A percentile compares a stretch with the other conserved stretches of the same genome.
phyloP scores from a whole-genome alignment of 192 early-diverging fungal species.

The Jimgerdemannia flammicorona region DNA sequence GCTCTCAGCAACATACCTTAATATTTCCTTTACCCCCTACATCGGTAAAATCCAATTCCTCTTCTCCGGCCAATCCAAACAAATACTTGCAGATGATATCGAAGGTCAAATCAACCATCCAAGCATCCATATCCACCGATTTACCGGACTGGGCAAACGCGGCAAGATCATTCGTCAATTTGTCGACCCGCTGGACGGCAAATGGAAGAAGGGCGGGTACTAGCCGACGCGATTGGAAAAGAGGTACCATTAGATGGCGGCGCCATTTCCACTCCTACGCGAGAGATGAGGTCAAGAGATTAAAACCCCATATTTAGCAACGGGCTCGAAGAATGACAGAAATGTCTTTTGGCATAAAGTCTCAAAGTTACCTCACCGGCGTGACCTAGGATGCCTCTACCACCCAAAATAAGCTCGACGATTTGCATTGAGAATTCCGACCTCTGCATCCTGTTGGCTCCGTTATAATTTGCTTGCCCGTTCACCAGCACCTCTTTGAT shows the following conservation, averaged over 20 bases:
- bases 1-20: slow-evolving; percentile 14
- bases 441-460: too few relatives aligned
- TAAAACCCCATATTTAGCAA: too few relatives aligned
- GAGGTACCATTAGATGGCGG: slow-evolving; percentile 25
- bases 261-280: slow-evolving; percentile 34
- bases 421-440: too few relatives aligned
- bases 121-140: slow-evolving; percentile 23
- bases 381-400: too few relatives aligned
- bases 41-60: slow-evolving; percentile 17
- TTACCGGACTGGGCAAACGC: background rate
- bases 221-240: slow-evolving; percentile 25
- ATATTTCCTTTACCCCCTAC: slow-evolving; percentile 24
- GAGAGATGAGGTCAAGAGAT: background rate
- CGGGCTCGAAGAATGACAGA: too few relatives aligned
- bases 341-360: too few relatives aligned
- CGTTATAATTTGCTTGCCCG: slow-evolving; percentile 23
- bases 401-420: too few relatives aligned
- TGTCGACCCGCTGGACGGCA: slow-evolving; percentile 8
- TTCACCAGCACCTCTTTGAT: slow-evolving; percentile 30
- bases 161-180: slow-evolving; percentile 4
- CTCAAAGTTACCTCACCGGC: too few relatives aligned
- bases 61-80: slow-evolving; percentile 13
- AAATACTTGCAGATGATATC: slow-evolving; percentile 36
- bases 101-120: slow-evolving; percentile 29
- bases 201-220: slow-evolving; percentile 26